Base-by-base conservation (phyloP, 352 stramenopile genomes). In the Globisporangium cylindrosporum region DNA sequence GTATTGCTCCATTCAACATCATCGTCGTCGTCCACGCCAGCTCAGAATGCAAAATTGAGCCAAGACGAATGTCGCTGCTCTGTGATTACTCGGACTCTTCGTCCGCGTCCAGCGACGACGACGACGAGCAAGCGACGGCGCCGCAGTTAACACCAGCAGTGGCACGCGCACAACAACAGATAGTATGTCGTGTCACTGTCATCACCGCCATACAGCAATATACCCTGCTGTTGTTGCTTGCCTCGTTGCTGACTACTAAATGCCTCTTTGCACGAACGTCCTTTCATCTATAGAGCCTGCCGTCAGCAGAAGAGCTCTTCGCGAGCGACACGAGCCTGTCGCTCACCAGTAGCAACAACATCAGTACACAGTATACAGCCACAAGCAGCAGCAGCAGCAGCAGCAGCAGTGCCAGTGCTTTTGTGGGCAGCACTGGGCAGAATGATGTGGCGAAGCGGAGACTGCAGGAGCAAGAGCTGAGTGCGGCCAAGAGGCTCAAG, bases 61-160 rank as follows among this genome's bases (percentile, higher is more conserved):
- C 38, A 46, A 46, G 12, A 46, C 10, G 12, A 18, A 81, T 81
- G 72, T 91, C 79, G 27, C 57, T 92, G 61, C 75, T 92, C 1
- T 84, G 80, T 34, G 82, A 82, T 25, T 86, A 90, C 61, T 92
- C 86, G 34, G 80, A 83, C 38, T 88, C 79, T 14, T 89, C 79
- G 53, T 54, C 70, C 10, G 32, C 62, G 22, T 78, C 76, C 25
- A 76, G 75, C 56, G 70, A 60, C 20, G 75, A 84, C 20, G 75
- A 74, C 57, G 75, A 76, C 54, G 61, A 25, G 60, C 67, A 54
- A 1, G 59, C 46, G 38, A 51, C 38, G 15, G 24, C 32, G 22
- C 27, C 59, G 3, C 41, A 57, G 24, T 51, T 32, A 49, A 51
- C 38, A 32, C 54, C 67, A 41, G 22, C 46, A 48, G 18, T 3